These are phyloP conservation scores for Calonectria fujianensis DNA, from an alignment of 2,329 filamentous ascomycete species.

Conservation along the genomic window DNA sequence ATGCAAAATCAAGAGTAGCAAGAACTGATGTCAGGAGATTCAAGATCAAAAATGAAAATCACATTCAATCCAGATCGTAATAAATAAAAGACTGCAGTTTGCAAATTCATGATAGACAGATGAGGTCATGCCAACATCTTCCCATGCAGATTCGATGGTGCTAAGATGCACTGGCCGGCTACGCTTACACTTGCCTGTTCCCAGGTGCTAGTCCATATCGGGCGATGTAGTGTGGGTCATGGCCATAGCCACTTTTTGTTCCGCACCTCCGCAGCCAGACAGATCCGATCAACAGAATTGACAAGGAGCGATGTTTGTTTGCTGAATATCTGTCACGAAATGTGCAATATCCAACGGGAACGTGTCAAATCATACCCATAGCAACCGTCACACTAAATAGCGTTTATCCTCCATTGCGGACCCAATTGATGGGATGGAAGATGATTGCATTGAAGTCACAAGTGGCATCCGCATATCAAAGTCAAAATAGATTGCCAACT, in stretches of 20 bases:
- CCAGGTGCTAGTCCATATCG: neutral
- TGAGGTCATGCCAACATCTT: neutral
- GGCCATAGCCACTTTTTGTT: neutral
- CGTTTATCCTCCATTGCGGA: too few relatives aligned
- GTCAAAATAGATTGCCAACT: neutral
- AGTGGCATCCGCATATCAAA: neutral
- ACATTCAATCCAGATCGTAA: neutral
- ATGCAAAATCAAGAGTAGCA: neutral
- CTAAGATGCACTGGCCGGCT: neutral
- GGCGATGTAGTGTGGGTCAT: neutral
- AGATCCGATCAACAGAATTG: too few relatives aligned
- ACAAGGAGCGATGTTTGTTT: neutral
- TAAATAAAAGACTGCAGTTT: neutral
- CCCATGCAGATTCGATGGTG: too few relatives aligned
- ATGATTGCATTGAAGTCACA: too few relatives aligned
- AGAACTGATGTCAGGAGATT: neutral
- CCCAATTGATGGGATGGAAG: too few relatives aligned
- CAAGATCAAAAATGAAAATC: neutral
- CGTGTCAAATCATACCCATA: too few relatives aligned
- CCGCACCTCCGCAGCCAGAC: neutral
- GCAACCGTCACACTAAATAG: too few relatives aligned
- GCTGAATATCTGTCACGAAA: too few relatives aligned
- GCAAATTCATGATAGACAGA: neutral
- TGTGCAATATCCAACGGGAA: too few relatives aligned
- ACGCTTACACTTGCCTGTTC: constrained; percentile 5